Evolutionary conservation across 768 basidiomycete genomes (phyloP), one percentile per base, ranked within the genome.

Genomic region (Wakefieldia striispora): DNA sequence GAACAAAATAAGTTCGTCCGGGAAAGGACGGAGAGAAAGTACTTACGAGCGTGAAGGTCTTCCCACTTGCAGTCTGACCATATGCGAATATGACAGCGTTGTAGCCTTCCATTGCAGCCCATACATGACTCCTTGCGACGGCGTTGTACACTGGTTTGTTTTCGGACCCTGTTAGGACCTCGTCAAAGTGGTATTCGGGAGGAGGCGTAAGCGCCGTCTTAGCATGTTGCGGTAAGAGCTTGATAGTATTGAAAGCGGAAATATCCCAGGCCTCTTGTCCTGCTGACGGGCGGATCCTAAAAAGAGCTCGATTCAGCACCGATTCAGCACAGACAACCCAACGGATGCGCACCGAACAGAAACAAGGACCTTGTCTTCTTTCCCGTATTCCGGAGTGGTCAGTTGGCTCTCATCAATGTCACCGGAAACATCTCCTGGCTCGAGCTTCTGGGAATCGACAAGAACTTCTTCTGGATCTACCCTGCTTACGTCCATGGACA

Each of bases 41-140:
- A 13, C 75, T 45, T 47, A 79, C 79, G 17, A 84, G 72, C 3
- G 84, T 86, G 58, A 83, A 83, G 0, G 86, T 87, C 70, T 88
- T 88, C 43, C 86, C 86, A 27, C 79, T 81, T 6, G 84, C 86
- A 0, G 97, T 98, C 66, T 98, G 95, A 8, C 89, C 88, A 45
- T 91, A 89, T 0, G 97, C 95, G 59, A 99, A 99, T 36, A 97
- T 81, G 55, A 98, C 91, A 8, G 94, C 82, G 67, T 98, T 97
- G 76, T 83, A 98, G 16, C 97, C 97, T 43, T 92, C 91, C 93
- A 98, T 97, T 10, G 95, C 92, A 4, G 94, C 91, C 49, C 80
- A 82, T 1, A 91, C 89, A 60, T 92, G 91, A 3, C 82, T 84
- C 12, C 81, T 79, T 2, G 86, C 91, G 14, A 87, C 83, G 4